A percentile compares a stretch with the other conserved stretches of the same genome.
Conservation (phyloP, 2,329 filamentous ascomycete species). For the Macroventuria anomochaeta region DNA sequence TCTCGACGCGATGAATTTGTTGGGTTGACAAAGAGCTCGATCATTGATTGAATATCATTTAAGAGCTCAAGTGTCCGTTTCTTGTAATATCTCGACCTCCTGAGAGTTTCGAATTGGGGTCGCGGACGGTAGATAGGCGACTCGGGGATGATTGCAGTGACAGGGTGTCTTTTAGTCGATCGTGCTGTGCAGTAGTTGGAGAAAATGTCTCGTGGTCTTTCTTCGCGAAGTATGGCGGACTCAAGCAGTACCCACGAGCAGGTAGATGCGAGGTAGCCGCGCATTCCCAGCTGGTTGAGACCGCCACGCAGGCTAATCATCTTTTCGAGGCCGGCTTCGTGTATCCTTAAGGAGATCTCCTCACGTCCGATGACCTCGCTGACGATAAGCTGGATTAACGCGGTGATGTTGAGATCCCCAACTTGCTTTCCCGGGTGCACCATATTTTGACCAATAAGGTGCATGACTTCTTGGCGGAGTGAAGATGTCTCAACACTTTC, state of each 20-base stretch:
- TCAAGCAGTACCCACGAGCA: constrained; percentile 42
- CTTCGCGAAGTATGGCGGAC: constrained; percentile 43
- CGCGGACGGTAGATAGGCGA: constrained; percentile 47
- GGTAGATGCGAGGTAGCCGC: constrained; percentile 41
- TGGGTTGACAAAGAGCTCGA: constrained; percentile 37
- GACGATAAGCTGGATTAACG: constrained; percentile 46
- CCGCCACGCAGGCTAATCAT: constrained; percentile 48
- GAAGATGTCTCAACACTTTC: constrained; percentile 42
- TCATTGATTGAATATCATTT: constrained; percentile 38
- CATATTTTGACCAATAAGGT: constrained; percentile 38
- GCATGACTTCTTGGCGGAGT: constrained; percentile 45
- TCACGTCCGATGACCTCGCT: constrained; percentile 42
- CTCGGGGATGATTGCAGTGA: constrained; percentile 39
- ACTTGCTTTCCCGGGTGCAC: constrained; percentile 28
- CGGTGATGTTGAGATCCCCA: constrained; percentile 46
- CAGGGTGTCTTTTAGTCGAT: constrained; percentile 23
- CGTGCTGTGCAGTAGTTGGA: constrained; percentile 29
- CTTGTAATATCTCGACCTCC: constrained; percentile 25
- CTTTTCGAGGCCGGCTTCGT: constrained; percentile 38
- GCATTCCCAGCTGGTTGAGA: constrained; percentile 36
- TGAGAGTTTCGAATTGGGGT: constrained; percentile 35
- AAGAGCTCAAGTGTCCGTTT: constrained; percentile 32
- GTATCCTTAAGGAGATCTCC: constrained; percentile 26
- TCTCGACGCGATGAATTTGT: constrained; percentile 28
- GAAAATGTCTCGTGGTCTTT: constrained; percentile 36